Conservation (phyloP, 75 land plant species). For the Pinus albicaulis region DNA sequence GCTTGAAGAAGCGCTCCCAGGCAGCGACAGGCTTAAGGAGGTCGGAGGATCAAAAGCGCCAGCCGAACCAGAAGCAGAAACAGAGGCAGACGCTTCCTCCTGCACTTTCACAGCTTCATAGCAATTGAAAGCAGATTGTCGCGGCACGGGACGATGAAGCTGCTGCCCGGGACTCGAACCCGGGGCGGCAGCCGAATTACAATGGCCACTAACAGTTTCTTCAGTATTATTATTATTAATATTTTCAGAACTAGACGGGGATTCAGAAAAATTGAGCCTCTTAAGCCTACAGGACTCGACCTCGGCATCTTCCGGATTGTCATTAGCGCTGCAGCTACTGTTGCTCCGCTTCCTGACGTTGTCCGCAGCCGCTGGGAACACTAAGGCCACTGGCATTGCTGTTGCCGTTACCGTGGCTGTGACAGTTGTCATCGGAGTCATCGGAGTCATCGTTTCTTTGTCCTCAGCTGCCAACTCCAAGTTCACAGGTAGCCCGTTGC, state of each 20-base stretch:
- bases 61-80: neutral
- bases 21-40: slow-evolving; percentile 19
- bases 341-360: slow-evolving; percentile 1
- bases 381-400: neutral
- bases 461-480: slow-evolving; percentile 9
- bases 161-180: neutral
- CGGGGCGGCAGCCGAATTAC: neutral
- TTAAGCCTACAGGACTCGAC: neutral
- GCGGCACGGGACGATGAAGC: neutral
- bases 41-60: slow-evolving; percentile 13
- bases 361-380: neutral
- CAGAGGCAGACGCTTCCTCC: neutral
- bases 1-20: slow-evolving; percentile 11
- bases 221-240: neutral
- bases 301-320: neutral
- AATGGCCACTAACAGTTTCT: neutral
- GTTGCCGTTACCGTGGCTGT: neutral
- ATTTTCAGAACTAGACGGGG: neutral
- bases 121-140: slow-evolving; percentile 7
- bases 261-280: neutral
- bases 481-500: neutral
- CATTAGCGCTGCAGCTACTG: neutral
- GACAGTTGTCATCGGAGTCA: neutral
- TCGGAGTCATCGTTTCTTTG: too few species aligned
- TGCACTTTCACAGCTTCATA: neutral